Evolutionary conservation across 768 basidiomycete genomes (phyloP), one percentile per base, ranked within the genome.

Genomic region (Multifurca ochricompacta): DNA sequence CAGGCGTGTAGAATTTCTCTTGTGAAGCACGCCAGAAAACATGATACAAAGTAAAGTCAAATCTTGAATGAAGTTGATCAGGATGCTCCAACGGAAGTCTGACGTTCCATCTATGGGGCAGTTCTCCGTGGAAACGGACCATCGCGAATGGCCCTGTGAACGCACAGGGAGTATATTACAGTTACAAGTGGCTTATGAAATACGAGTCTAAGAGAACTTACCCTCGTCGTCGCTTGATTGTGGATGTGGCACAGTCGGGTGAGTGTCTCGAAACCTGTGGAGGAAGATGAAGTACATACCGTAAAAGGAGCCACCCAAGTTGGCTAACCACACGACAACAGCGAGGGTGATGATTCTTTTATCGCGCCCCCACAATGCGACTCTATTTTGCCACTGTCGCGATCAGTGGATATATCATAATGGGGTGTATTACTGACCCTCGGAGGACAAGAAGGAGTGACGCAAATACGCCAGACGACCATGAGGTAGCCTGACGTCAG

Each of bases 381-480:
- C 28, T 27, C 56, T 58, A 18, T 2, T 11, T 30, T 11, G 10
- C 2, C n/a, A 21, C 14, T 18, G 27, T 5, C 19, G 23, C 7
- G 11, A 27, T 56, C n/a, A 40, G 13, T 25, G 25, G 13, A 8
- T 8, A n/a, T 18, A 35, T 39, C 27, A 31, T 21, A 19, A 32
- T 6, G 8, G 8, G 11, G 28, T 4, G 3, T 6, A 11, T 27
- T 16, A 48, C 53, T n/a, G 10, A 58, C 57, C 53, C 53, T 3
- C 57, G 57, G 30, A 58, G 57, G 27, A 49, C 57, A 11, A 58
- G 52, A 28, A 56, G 53, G 16, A 54, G 35, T 10, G 57, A 58
- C 5, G 57, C 40, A 40, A 56, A 23, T 10, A 43, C 41, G 13
- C 30, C 43, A 21, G 57, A 31, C 8, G 48, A 43, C 53, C 53